Base-by-base conservation (phyloP, 192 early-diverging fungal species). In the Gonapodya prolifera region DNA sequence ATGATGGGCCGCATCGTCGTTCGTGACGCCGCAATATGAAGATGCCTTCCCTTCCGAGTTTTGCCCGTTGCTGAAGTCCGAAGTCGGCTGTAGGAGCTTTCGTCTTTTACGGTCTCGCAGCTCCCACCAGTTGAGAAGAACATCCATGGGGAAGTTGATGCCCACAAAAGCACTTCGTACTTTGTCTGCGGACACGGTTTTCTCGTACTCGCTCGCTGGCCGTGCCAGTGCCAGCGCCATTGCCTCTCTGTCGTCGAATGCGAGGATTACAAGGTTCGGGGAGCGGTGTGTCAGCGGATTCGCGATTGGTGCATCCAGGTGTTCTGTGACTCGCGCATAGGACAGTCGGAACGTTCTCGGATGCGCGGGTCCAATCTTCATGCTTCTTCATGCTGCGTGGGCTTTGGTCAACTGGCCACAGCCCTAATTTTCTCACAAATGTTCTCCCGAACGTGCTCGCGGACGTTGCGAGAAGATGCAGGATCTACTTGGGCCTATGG, bases 141-240 rank as follows among this genome's bases (percentile, higher is more conserved):
- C 71, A 2, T 18, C 71, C 71, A 18, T 30, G 18, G 71, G 71
- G 29, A 73, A 32, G 71, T 73, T 73, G 71, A 73, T 73, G 8
- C 71, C 71, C 8, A 73, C 71, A 73, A 73, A 73, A 13, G 18
- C 29, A 30, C 28, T 32, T 29, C 71, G 71, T 13, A 73, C 71
- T 18, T 73, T 18, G 45, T 61, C 45, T 29, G 31, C 18, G 8
- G 18, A 18, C 2, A 32, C 28, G 8, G 71, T 32, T 8, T 32
- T 8, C 71, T 73, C 71, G 71, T 73, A 73, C 28, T 73, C 28
- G 71, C 28, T 32, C 18, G 71, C 71, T 32, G 71, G 71, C 71
- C 71, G 71, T 13, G 71, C 18, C 18, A 73, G 71, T 8, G 71
- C 71, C 18, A 8, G 16, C 31, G 71, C 31, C 28, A 73, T 18